Base-by-base conservation (phyloP, 306 rosid genomes). In the Psophocarpus tetragonolobus region DNA sequence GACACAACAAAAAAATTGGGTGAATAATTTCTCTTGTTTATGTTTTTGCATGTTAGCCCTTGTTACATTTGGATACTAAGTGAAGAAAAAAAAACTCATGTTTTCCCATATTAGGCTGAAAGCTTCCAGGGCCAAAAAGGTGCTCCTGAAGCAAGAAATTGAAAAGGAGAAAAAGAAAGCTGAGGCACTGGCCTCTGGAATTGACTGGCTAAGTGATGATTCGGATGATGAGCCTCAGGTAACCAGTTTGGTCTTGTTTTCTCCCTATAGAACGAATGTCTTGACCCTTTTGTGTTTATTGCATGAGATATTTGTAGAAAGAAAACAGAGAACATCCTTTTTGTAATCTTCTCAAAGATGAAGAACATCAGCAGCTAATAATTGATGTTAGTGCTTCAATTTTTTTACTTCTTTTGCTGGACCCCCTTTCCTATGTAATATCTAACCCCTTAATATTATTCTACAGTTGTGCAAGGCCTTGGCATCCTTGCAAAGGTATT, bases 401-500 rank as follows among this genome's bases (percentile, higher is more conserved):
- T 65, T 64, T 32, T 38, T 62, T 50, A 0, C 12, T 48, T 57
- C 21, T 29, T 60, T 65, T 58, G 4, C 33, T 47, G 20, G 68
- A 42, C 71, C 8, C 20, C 14, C 20, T 78, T 26, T 57, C 14
- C 57, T 75, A 61, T 68, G 60, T 42, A 47, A 48, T 57, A 14
- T 24, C 61, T 84, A 76, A 81, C 69, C 14, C 50, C 17, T 65
- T 79, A 33, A 66, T 71, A 68, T 61, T 62, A 18, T 77, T 80
- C 27, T 81, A 57, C 90, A 92, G 97, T 79, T 95, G 89, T 92
- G 98, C 77, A 92, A 88, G 78, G 89, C 97, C 35, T 79, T 95
- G 78, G 96, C 97, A 44, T 84, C 88, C 77, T 82, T 92, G 84
- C 85, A 56, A 83, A 92, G 88, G 85, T 92, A 79, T 79, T 77